Base-by-base conservation (phyloP, 768 basidiomycete genomes). In the Kwoniella bestiolae region DNA sequence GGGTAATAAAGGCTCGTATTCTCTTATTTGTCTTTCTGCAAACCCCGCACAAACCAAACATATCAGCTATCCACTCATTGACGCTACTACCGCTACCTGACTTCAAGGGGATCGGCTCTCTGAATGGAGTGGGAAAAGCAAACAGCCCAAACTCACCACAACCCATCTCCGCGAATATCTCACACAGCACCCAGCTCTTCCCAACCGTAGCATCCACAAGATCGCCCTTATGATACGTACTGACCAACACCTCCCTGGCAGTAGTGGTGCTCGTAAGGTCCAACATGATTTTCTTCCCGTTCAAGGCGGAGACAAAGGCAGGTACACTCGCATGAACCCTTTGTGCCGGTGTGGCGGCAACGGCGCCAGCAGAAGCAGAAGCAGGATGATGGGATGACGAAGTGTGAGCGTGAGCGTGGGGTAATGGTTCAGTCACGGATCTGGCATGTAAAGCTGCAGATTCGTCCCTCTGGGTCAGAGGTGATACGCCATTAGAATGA, bases 81-180 rank as follows among this genome's bases (percentile, higher is more conserved):
- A n/a, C n/a, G n/a, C n/a, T n/a, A n/a, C n/a, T n/a, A n/a, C n/a
- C n/a, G n/a, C n/a, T n/a, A n/a, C n/a, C n/a, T n/a, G n/a, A n/a
- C n/a, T n/a, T n/a, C n/a, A n/a, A n/a, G n/a, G n/a, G n/a, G n/a
- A n/a, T 41, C 31, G 28, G 11, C 26, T 56, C 29, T 49, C 35
- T 23, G 11, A 6, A 28, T 26, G 4, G 26, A 51, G 21, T 4
- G 32, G 12, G 52, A 55, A 34, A 6, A n/a, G 16, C 3, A 51
- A 29, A 45, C 21, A 23, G 53, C 11, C 9, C 6, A 12, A 28
- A 80, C 83, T 67, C 76, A 94, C 94, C 94, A 88, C 94, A 90
- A 64, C 93, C 94, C 76, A 94, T 90, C 75, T 94, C 91, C 68
- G 91, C 90, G 34, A 91, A 91, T 29, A 94, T 81, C 82, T 98